A percentile compares a stretch with the other conserved stretches of the same genome.
phyloP scores from a whole-genome alignment of 768 basidiomycete genomes.

The Tremella mesenterica region DNA sequence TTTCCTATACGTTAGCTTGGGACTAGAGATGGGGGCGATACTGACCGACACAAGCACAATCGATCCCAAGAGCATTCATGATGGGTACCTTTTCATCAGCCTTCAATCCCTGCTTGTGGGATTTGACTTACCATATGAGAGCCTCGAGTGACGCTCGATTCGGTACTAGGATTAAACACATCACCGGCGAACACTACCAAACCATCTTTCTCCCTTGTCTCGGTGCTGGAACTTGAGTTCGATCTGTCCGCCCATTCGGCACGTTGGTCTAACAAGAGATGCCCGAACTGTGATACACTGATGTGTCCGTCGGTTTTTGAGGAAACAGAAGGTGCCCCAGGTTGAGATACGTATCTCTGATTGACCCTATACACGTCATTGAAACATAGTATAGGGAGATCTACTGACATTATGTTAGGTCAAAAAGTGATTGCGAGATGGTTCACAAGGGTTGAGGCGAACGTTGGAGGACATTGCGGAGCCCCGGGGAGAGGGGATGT shows the following conservation, averaged over 20 bases:
- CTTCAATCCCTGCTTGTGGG: not conserved
- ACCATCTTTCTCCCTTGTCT: constrained; percentile 52
- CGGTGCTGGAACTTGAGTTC: too few relatives aligned
- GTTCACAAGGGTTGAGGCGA: too few relatives aligned
- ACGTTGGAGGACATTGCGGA: too few relatives aligned
- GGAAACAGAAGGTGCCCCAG: constrained; percentile 18
- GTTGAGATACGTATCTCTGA: constrained; percentile 52
- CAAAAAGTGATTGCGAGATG: too few relatives aligned
- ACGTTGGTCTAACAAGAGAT: constrained; percentile 58
- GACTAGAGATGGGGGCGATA: not conserved
- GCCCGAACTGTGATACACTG: constrained; percentile 77
- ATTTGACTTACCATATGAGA: constrained; percentile 67
- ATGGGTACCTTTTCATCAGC: constrained; percentile 59
- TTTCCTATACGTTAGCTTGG: constrained; percentile 53
- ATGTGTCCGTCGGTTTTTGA: constrained; percentile 52
- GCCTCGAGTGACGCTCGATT: constrained; percentile 78
- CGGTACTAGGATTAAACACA: constrained; percentile 75
- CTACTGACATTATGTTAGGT: too few relatives aligned
- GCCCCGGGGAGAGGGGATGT: too few relatives aligned
- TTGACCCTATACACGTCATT: constrained; percentile 62
- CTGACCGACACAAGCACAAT: constrained; percentile 70
- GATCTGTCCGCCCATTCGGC: constrained; percentile 51
- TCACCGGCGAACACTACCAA: constrained; percentile 81
- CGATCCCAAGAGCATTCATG: constrained; percentile 69
- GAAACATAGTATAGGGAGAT: constrained; percentile 44